Evolutionary conservation across 176 grass and related monocot genomes (phyloP), one percentile per base, ranked within the genome.

Genomic region (Lolium rigidum): DNA sequence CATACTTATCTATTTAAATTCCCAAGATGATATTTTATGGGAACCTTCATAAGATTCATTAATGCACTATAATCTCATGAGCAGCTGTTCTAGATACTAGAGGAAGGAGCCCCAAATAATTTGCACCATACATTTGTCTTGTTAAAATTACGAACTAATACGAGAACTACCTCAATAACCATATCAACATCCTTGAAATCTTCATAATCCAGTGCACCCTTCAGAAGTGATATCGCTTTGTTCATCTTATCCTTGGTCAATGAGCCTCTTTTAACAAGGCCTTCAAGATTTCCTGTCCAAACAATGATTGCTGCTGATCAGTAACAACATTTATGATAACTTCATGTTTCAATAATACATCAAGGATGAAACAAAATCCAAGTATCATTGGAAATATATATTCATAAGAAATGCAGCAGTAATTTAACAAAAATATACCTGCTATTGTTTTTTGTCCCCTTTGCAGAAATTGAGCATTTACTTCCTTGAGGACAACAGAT

Each of bases 151-250:
- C 51, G 35, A 59, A 65, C 49, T 16, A 14, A 25, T 65, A 69
- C 17, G 41, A 44, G 31, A 9, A 57, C 35, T 76, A 93, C 97
- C 97, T 99, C 97, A 16, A 99, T 99, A 90, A 99, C 97, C 94
- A 99, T 91, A 92, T 99, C 97, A 77, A 96, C 92, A 87, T 96
- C 84, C 84, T 93, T 93, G 87, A 99, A 99, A 74, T 99, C 94
- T 11, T 79, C 87, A 89, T 96, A 99, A 91, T 99, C 94, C 35
- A 96, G 83, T 50, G 66, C 87, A 85, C 94, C 97, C 84, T 94
- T 96, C 18, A 99, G 84, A 88, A 96, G 90, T 67, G 92, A 96
- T 37, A 94, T 82, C n/a, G 97, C 67, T 49, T 99, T 99, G 66
- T 88, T 94, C 90, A 92, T 94, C 76, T 89, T 99, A 55, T 96